Evolutionary conservation across 225 moss, liverwort and hornwort genomes (phyloP).

Genomic region (Thuidium tamariscinum): DNA sequence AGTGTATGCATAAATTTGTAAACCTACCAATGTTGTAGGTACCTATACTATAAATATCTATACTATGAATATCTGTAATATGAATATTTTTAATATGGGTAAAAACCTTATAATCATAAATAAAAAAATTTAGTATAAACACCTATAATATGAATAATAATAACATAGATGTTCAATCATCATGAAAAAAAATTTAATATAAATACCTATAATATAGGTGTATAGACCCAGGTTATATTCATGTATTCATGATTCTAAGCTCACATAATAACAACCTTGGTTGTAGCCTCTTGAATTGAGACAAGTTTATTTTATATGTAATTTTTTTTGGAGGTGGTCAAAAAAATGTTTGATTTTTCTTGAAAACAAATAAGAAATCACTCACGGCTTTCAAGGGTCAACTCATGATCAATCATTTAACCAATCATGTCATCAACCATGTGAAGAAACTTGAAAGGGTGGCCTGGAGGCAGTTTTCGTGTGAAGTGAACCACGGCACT

Average conservation of each 20-base stretch:
- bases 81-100: accelerated
- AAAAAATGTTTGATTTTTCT: background rate
- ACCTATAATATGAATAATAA: too few relatives aligned
- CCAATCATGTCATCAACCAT: background rate
- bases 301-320: background rate
- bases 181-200: too few relatives aligned
- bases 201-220: accelerated
- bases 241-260: background rate
- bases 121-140: too few relatives aligned
- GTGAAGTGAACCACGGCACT: background rate
- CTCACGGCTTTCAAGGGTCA: background rate
- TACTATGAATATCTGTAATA: background rate
- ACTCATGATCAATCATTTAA: background rate
- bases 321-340: too few relatives aligned
- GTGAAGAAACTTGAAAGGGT: background rate
- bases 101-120: too few relatives aligned
- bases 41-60: accelerated
- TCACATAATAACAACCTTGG: accelerated
- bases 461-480: background rate
- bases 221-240: accelerated
- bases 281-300: background rate
- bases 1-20: background rate
- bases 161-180: too few relatives aligned
- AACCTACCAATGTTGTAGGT: background rate
- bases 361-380: background rate